A percentile compares a stretch with the other conserved stretches of the same genome.
Conservation (phyloP, 2,329 filamentous ascomycete species). For the Cladosporium sp. region DNA sequence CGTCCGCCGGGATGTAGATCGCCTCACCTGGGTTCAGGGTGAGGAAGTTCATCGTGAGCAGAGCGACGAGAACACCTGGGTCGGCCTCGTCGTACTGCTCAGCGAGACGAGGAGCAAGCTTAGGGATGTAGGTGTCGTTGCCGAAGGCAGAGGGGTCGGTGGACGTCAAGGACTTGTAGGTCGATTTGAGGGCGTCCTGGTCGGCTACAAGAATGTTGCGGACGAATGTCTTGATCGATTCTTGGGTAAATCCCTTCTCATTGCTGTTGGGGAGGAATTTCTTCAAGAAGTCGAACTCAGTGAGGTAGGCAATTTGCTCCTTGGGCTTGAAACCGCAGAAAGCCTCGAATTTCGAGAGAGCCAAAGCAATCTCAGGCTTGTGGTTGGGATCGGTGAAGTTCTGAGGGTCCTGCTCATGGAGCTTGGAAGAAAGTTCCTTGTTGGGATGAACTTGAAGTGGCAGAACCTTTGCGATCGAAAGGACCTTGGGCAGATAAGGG, state of each 20-base stretch:
- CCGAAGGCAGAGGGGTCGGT: constrained; percentile 46
- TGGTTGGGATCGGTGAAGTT: constrained; percentile 68
- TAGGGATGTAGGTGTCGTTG: constrained; percentile 49
- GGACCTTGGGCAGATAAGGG: constrained; percentile 68
- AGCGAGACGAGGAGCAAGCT: constrained; percentile 59
- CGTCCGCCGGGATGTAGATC: constrained; percentile 66
- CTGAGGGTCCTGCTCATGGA: constrained; percentile 58
- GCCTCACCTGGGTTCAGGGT: constrained; percentile 59
- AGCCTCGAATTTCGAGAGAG: constrained; percentile 64
- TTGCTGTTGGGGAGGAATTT: constrained; percentile 49
- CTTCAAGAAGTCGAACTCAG: constrained; percentile 50
- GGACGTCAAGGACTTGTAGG: constrained; percentile 47
- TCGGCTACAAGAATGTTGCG: constrained; percentile 50
- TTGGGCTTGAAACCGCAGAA: constrained; percentile 71
- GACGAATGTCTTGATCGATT: constrained; percentile 52
- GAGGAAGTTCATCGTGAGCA: constrained; percentile 70
- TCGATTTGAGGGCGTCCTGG: constrained; percentile 46
- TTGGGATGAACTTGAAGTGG: constrained; percentile 66
- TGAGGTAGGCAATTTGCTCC: constrained; percentile 51
- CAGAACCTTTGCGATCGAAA: constrained; percentile 69
- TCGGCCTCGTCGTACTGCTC: constrained; percentile 59
- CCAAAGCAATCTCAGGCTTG: constrained; percentile 74
- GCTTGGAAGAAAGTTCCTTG: constrained; percentile 56
- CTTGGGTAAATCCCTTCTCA: constrained; percentile 52
- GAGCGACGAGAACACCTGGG: constrained; percentile 61